These are phyloP conservation scores for Verticillium klebahnii DNA, from an alignment of 2,329 filamentous ascomycete genomes.

Conservation along the genomic window DNA sequence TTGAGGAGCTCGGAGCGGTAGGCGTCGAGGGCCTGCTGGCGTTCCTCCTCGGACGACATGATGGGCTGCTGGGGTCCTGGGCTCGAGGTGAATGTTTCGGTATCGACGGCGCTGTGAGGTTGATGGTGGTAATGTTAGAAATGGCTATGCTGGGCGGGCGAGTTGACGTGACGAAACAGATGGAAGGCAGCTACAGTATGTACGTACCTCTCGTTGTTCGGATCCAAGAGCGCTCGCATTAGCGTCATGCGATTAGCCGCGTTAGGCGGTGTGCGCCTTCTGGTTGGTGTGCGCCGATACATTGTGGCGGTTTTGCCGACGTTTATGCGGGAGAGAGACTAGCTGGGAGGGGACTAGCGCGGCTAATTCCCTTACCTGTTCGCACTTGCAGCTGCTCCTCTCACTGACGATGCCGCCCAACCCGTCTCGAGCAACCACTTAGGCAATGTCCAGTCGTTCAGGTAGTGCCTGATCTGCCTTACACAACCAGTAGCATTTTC, in stretches of 20 bases:
- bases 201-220: constrained; percentile 3
- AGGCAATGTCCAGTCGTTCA: too few relatives aligned
- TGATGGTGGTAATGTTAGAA: not conserved
- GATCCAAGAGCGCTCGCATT: not conserved
- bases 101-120: not conserved
- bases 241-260: not conserved
- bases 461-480: too few relatives aligned
- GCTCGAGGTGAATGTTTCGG: constrained; percentile 2
- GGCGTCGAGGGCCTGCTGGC: constrained; percentile 66
- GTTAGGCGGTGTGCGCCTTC: not conserved
- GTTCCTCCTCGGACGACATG: constrained; percentile 54
- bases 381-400: too few relatives aligned
- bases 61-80: constrained; percentile 12
- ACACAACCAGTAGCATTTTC: too few relatives aligned
- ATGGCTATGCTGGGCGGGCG: not conserved
- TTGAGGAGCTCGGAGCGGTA: constrained; percentile 84
- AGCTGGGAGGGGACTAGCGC: not conserved
- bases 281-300: not conserved
- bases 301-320: not conserved
- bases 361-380: too few relatives aligned
- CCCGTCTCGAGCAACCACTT: too few relatives aligned
- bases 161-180: not conserved
- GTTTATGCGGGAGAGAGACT: not conserved
- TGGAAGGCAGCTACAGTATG: constrained; percentile 2
- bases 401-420: too few relatives aligned